Base-by-base conservation (phyloP, 306 rosid genomes). In the Begonia peltatifolia region DNA sequence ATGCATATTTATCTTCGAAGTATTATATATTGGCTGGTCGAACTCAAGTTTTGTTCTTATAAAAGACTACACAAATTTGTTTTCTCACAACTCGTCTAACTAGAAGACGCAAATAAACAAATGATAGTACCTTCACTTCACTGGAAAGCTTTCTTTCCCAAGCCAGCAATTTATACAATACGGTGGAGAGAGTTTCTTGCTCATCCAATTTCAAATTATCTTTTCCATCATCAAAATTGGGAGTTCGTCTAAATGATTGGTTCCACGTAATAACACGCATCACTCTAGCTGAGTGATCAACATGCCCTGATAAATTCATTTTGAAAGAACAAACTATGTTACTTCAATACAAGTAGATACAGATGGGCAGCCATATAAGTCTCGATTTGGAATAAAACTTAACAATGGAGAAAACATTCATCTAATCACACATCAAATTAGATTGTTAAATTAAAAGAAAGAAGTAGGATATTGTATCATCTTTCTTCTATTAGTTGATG, bases 261-360 rank as follows among this genome's bases (percentile, higher is more conserved):
- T 90, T 90, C 95, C 95, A 85, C 58, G 95, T 83, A 53, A 85
- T 90, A 15, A 83, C 95, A 65, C 84, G 90, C 95, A 85, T 80
- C 59, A 85, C 82, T 75, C 84, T 76, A 38, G 92, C 84, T 47
- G 97, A 85, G 78, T 90, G 97, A 68, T 90, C 82, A 42, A 90
- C 83, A 59, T 90, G 97, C 52, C 97, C 97, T 90, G 68, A 57
- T 52, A 65, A 20, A 35, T 47, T 53, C 14, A 59, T 47, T 30
- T 30, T 30, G 18, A 11, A 22, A 48, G 42, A 3, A 5, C 46
- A 50, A 10, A 58, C 16, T 53, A 59, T 14, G 38, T 58, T 25
- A 5, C 11, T 48, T 30, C 18, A 2, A 36, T 49, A 46, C 15
- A 47, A 47, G 38, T 17, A 4, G 30, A 58, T 30, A 48, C 16